Conservation (phyloP, 352 stramenopile genomes). For the Phytophthora sojae region DNA sequence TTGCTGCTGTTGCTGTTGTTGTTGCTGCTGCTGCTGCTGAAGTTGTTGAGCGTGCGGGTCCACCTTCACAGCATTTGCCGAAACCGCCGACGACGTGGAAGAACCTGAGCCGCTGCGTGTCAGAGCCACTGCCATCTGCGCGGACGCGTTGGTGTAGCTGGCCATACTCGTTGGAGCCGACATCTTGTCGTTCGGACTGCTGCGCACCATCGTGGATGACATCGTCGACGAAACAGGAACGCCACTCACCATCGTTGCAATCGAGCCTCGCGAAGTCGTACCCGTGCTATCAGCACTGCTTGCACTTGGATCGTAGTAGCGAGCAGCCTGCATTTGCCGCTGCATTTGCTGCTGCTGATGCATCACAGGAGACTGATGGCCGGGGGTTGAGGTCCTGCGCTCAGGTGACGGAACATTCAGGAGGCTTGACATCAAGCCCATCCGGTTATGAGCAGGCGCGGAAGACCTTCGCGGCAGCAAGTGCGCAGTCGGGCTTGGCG, state of each 20-base stretch:
- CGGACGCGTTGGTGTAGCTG: constrained; percentile 31
- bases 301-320: constrained; percentile 46
- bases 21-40: constrained; percentile 39
- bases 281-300: constrained; percentile 26
- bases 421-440: constrained; percentile 84
- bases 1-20: constrained; percentile 33
- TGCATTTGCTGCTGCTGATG: constrained; percentile 48
- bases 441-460: constrained; percentile 49
- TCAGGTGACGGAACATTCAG: constrained; percentile 79
- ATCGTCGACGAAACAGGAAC: constrained; percentile 43
- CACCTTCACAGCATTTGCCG: constrained; percentile 34
- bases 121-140: constrained; percentile 39
- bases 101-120: constrained; percentile 41
- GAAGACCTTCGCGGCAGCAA: constrained; percentile 54
- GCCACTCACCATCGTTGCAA: constrained; percentile 39
- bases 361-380: constrained; percentile 55
- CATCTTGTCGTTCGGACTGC: constrained; percentile 34
- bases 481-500: constrained; percentile 64
- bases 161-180: constrained; percentile 30
- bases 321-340: constrained; percentile 39
- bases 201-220: constrained; percentile 29
- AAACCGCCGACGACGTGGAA: constrained; percentile 40
- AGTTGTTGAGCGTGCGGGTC: constrained; percentile 39
- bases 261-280: constrained; percentile 24
- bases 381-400: constrained; percentile 41